Evolutionary conservation across 2,329 filamentous ascomycete species (phyloP).

Genomic region (Fusarium siculi): DNA sequence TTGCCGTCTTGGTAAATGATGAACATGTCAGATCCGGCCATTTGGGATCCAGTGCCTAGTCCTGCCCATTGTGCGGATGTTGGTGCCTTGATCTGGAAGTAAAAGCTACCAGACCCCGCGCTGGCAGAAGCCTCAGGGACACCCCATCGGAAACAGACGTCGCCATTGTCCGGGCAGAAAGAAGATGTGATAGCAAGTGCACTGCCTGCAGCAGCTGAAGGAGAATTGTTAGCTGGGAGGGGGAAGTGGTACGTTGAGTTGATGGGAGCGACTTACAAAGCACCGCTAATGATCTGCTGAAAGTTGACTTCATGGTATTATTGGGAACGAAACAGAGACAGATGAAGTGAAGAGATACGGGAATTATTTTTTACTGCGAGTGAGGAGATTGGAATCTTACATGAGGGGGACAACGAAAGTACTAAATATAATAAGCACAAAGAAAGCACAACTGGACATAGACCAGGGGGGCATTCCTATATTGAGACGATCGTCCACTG

Average conservation of each 20-base stretch:
- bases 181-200: slow-evolving; percentile 44
- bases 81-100: slow-evolving; percentile 69
- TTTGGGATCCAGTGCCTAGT: slow-evolving; percentile 65
- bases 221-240: slow-evolving; percentile 12
- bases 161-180: slow-evolving; percentile 54
- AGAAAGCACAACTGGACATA: slow-evolving; percentile 19
- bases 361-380: background rate
- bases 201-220: slow-evolving; percentile 38
- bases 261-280: slow-evolving; percentile 35
- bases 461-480: slow-evolving; percentile 9
- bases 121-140: slow-evolving; percentile 62
- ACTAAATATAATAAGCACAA: slow-evolving; percentile 27
- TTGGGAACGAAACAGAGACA: background rate
- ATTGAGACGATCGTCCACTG: slow-evolving; percentile 20
- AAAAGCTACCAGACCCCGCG: slow-evolving; percentile 65
- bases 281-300: slow-evolving; percentile 25
- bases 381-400: slow-evolving; percentile 12
- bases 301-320: slow-evolving; percentile 34
- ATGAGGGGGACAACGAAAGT: slow-evolving; percentile 10
- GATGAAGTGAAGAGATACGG: background rate
- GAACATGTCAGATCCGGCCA: slow-evolving; percentile 70
- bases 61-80: slow-evolving; percentile 66
- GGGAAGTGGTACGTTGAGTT: background rate
- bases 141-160: slow-evolving; percentile 67
- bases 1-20: slow-evolving; percentile 68